phyloP scores from a whole-genome alignment of 176 grass and related monocot species.

The Cenchrus americanus region DNA sequence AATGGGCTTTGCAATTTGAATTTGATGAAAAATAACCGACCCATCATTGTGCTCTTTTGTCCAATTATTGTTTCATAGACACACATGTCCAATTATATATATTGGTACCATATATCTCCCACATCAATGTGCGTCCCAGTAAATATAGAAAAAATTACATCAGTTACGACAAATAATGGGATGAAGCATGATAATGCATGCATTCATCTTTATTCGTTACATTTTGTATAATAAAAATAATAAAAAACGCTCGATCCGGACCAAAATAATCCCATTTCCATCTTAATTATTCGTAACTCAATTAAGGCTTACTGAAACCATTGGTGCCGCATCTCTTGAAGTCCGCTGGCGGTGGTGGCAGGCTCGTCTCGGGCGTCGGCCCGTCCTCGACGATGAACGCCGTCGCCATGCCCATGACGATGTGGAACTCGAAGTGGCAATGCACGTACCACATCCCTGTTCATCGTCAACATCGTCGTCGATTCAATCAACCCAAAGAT shows the following conservation, averaged over 20 bases:
- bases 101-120: no score
- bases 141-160: neutral
- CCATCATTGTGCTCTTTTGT: no score
- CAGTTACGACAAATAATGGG: neutral
- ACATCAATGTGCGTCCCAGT: no score
- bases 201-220: neutral
- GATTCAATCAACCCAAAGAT: neutral
- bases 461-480: neutral
- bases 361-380: conserved; percentile 18
- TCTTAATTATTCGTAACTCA: neutral
- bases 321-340: conserved; percentile 11
- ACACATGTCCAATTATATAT: no score
- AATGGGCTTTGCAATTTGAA: no score
- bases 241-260: no score
- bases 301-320: neutral
- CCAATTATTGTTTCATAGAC: no score
- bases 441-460: conserved; percentile 37
- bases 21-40: no score
- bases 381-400: conserved; percentile 37
- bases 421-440: conserved; percentile 43
- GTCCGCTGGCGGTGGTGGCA: conserved; percentile 19
- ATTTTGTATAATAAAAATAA: neutral
- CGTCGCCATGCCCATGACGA: conserved; percentile 33
- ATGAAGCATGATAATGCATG: neutral
- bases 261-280: neutral